A percentile compares a stretch with the other conserved stretches of the same genome.
Conservation (phyloP, 78 protist species). For the Chrysochromulina tobinii region DNA sequence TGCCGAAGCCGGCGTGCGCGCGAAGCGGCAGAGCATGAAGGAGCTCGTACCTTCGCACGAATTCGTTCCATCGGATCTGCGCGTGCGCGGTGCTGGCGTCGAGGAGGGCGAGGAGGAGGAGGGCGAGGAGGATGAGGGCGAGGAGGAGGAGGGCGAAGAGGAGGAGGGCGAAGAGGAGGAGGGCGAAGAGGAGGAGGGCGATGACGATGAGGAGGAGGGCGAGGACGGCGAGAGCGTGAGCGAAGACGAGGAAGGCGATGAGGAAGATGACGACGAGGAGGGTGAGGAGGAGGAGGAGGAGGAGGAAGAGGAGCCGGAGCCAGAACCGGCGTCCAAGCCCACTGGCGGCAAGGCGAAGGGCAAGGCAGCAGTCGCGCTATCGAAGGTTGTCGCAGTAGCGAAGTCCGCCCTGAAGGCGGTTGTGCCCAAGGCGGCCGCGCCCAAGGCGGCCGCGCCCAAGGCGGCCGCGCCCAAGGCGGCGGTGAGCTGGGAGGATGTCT, state of each 20-base stretch:
- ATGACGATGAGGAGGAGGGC: neutral
- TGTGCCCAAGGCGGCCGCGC: no score
- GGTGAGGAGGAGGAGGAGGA: constrained; percentile 21
- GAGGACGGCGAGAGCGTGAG: neutral
- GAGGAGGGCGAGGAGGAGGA: neutral
- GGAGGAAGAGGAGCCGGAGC: neutral
- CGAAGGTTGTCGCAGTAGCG: no score
- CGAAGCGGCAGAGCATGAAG: neutral
- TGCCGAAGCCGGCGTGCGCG: neutral
- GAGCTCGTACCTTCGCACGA: neutral
- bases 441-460: no score
- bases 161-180: neutral
- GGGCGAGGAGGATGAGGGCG: neutral
- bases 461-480: no score
- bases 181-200: neutral
- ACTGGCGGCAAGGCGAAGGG: neutral
- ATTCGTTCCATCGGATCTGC: no score
- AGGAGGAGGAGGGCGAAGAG: neutral
- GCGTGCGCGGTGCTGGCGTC: neutral
- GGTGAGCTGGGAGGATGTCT: neutral
- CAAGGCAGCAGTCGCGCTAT: neutral
- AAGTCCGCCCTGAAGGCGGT: no score
- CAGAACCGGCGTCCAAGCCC: neutral
- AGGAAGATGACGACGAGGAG: constrained; percentile 2
- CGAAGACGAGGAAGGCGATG: neutral